Evolutionary conservation across 805 yeast species (phyloP).

Genomic region (Phaffomyces thermotolerans): DNA sequence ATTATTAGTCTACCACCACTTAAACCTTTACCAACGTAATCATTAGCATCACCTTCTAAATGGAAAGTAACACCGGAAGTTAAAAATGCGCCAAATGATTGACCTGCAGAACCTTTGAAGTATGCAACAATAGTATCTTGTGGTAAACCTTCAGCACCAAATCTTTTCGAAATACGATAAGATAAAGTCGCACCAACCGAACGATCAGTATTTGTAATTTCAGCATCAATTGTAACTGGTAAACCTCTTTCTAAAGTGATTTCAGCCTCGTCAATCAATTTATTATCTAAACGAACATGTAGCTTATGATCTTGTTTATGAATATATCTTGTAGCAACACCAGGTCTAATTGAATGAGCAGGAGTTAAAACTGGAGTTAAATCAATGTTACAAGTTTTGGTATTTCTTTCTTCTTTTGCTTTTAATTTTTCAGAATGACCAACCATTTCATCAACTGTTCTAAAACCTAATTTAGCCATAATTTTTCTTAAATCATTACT

Average conservation of each 20-base stretch:
- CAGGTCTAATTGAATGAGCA: constrained; percentile 93
- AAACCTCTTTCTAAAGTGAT: constrained; percentile 92
- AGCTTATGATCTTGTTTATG: constrained; percentile 91
- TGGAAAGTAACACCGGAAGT: constrained; percentile 95
- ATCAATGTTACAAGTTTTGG: constrained; percentile 88
- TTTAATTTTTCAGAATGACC: constrained; percentile 89
- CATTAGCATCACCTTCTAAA: constrained; percentile 96
- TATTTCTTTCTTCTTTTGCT: constrained; percentile 81
- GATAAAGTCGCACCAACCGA: constrained; percentile 93
- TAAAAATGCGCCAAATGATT: constrained; percentile 95
- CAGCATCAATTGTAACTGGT: constrained; percentile 90
- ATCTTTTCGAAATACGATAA: constrained; percentile 85
- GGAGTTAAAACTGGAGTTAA: constrained; percentile 93
- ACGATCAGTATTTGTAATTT: constrained; percentile 93
- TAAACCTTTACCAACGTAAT: constrained; percentile 95
- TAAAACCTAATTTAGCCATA: constrained; percentile 93
- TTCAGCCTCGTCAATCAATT: constrained; percentile 93
- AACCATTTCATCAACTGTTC: constrained; percentile 96
- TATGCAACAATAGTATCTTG: constrained; percentile 94
- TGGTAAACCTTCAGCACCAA: constrained; percentile 91
- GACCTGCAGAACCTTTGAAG: constrained; percentile 92
- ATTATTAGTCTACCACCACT: constrained; percentile 92
- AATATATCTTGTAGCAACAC: constrained; percentile 88
- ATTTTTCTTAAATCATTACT: constrained; percentile 85
- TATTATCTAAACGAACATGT: constrained; percentile 91